Conservation (phyloP, 2,329 filamentous ascomycete species). For the Talaromyces sp. region DNA sequence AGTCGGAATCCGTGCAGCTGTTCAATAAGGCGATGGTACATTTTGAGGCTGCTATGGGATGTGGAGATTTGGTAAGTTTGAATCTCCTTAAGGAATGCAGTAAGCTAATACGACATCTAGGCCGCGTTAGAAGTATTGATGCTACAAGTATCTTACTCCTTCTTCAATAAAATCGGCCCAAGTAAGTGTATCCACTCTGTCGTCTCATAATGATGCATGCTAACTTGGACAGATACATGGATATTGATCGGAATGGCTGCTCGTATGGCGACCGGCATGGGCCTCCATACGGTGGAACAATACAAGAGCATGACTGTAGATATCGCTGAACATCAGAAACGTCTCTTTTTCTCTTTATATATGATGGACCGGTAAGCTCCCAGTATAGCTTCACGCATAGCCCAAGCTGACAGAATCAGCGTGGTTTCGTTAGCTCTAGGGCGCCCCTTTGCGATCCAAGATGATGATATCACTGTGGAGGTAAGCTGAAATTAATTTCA, state of each 20-base stretch:
- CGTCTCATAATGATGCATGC: background rate
- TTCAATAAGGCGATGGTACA: slow-evolving; percentile 44
- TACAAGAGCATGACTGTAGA: slow-evolving; percentile 32
- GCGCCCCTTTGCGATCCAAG: slow-evolving; percentile 44
- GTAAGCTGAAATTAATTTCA: slow-evolving; percentile 18
- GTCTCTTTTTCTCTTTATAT: slow-evolving; percentile 45
- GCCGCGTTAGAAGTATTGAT: slow-evolving; percentile 43
- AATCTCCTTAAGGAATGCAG: background rate
- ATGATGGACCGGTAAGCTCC: slow-evolving; percentile 42
- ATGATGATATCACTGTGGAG: slow-evolving; percentile 43
- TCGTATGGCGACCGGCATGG: slow-evolving; percentile 42
- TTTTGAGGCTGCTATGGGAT: slow-evolving; percentile 36
- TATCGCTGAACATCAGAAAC: slow-evolving; percentile 36
- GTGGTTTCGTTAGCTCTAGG: slow-evolving; percentile 44
- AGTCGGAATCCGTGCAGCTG: slow-evolving; percentile 40
- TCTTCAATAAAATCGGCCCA: slow-evolving; percentile 46
- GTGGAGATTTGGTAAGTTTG: slow-evolving; percentile 36
- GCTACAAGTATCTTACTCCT: slow-evolving; percentile 46
- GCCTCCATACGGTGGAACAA: slow-evolving; percentile 35
- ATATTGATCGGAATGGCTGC: slow-evolving; percentile 44
- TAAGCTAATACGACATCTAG: slow-evolving; percentile 17
- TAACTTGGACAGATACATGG: slow-evolving; percentile 37
- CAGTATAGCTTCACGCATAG: background rate
- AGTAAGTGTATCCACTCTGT: slow-evolving; percentile 27
- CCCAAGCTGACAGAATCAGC: slow-evolving; percentile 13